Base-by-base conservation (phyloP, 2,329 filamentous ascomycete genomes). In the Alternaria gaisen region DNA sequence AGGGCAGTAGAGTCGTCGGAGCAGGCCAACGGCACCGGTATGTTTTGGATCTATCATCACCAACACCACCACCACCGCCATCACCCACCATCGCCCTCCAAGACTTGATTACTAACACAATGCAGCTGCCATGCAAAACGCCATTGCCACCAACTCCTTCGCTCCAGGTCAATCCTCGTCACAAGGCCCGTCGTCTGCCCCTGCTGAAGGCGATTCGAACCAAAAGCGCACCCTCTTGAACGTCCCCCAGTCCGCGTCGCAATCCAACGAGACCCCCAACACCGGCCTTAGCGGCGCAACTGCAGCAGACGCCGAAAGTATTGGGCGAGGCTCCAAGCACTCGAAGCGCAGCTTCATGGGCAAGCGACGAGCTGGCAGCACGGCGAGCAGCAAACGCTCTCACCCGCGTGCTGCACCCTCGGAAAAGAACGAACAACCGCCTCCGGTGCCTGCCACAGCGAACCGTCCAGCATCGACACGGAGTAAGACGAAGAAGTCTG, bases 331-430 rank as follows among this genome's bases (percentile, higher is more conserved):
- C 55, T 83, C 81, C 48, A 73, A 83, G 72, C 78, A 70, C 43
- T 72, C 69, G 18, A 79, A 83, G 71, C 79, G 82, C 56, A 84
- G 82, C 68, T 76, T 83, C 51, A 77, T 78, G 57, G 80, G 78
- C 59, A 80, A 80, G 64, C 77, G 79, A 65, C 77, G 81, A 65
- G 80, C 81, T 38, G 77, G 74, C 10, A 84, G 82, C 72, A 79
- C 77, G 18, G 78, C 80, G 26, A 83, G 81, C 74, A 81, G 79
- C 73, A 82, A 80, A 70, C 80, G 77, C 61, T 81, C 79, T 34
- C 77, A 80, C 47, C 75, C 76, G 64, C 72, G 72, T 52, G 71
- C 72, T 56, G 69, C 75, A 40, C 69, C 75, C 20, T 75, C 72
- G 47, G 81, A 83, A 69, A 82, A 83, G 69, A 67, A 70, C 7